Evolutionary conservation across 1,284 basidiomycete species (phyloP).

Genomic region (Rhizopogon parksii): DNA sequence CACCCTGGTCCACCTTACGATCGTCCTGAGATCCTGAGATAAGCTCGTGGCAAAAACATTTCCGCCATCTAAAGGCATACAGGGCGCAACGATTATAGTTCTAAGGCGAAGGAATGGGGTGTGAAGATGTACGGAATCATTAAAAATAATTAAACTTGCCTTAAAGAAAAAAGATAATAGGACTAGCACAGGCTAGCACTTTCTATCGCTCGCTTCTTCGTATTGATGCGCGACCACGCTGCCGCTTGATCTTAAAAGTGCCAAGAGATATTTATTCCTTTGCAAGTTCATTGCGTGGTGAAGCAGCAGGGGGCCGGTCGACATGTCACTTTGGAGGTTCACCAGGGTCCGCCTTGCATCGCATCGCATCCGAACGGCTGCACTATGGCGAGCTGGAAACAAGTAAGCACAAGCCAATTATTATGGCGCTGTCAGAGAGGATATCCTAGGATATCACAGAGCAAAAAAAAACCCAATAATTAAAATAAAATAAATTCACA

Average conservation of each 20-base stretch:
- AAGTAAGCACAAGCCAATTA: too few relatives aligned
- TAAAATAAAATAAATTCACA: background rate
- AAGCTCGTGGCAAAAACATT: background rate
- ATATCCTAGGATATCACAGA: too few relatives aligned
- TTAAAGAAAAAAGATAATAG: background rate
- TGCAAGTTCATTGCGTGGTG: background rate
- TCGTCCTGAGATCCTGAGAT: background rate
- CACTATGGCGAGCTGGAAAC: too few relatives aligned
- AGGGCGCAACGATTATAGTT: background rate
- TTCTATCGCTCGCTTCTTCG: conserved; percentile 1
- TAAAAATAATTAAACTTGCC: background rate
- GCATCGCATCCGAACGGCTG: background rate
- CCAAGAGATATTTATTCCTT: background rate
- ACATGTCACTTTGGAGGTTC: background rate
- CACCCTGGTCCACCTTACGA: background rate
- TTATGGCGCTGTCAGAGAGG: too few relatives aligned
- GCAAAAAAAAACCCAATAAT: too few relatives aligned
- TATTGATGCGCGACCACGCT: background rate
- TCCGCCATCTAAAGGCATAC: background rate
- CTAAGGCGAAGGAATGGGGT: background rate
- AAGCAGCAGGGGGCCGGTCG: background rate
- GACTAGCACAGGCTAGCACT: background rate
- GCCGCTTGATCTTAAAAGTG: background rate
- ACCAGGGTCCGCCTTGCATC: background rate
- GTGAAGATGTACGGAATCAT: conserved; percentile 1